A percentile compares a stretch with the other conserved stretches of the same genome.
These are phyloP conservation scores for Cercospora zeina DNA, from an alignment of 2,329 filamentous ascomycete species.

Conservation along the genomic window DNA sequence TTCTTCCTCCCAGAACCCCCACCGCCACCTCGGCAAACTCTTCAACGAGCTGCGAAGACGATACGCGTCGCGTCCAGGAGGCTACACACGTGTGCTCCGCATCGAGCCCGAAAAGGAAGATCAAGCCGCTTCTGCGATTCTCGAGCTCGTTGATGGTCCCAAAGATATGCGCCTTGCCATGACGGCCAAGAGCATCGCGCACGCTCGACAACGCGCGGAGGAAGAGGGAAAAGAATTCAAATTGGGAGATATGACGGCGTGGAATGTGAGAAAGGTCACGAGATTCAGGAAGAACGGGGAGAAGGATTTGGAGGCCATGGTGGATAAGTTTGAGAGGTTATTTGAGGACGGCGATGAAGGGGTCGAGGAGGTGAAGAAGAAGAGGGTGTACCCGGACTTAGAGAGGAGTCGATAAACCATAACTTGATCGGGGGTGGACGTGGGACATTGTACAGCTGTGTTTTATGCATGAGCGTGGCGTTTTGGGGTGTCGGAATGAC, in stretches of 20 bases:
- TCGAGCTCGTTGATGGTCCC: constrained; percentile 92
- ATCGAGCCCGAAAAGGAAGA: constrained; percentile 87
- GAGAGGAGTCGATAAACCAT: constrained; percentile 12
- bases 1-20: constrained; percentile 18
- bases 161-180: constrained; percentile 93
- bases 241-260: constrained; percentile 69
- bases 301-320: constrained; percentile 64
- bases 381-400: constrained; percentile 39
- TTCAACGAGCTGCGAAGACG: constrained; percentile 79
- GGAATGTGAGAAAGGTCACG: constrained; percentile 83
- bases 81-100: constrained; percentile 91
- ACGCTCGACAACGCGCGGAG: constrained; percentile 36
- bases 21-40: constrained; percentile 69
- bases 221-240: constrained; percentile 52
- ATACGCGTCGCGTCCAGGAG: constrained; percentile 77
- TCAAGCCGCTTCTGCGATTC: constrained; percentile 83
- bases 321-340: constrained; percentile 48
- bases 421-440: accelerated
- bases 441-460: neutral
- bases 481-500: neutral
- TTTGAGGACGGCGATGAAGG: constrained; percentile 38
- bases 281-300: constrained; percentile 68
- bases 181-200: constrained; percentile 80
- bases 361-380: constrained; percentile 40
- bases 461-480: constrained; percentile 5